Evolutionary conservation across 495 filamentous ascomycete genomes (phyloP).

Genomic region (Penicillium ucsense): DNA sequence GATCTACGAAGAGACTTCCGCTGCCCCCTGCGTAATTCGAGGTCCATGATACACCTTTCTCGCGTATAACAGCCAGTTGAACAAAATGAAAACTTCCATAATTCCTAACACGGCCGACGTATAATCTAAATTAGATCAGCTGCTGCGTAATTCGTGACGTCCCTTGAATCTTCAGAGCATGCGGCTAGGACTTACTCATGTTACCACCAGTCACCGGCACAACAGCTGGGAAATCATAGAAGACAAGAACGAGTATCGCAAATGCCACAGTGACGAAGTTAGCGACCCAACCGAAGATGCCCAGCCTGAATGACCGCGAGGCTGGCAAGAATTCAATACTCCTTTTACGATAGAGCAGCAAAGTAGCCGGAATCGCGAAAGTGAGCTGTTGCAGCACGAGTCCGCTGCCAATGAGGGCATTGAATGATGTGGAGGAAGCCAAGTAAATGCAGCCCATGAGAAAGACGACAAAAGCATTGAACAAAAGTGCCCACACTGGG

Average conservation of each 20-base stretch:
- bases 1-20: too few relatives aligned
- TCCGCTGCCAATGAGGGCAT: constrained; percentile 11
- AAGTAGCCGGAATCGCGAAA: constrained; percentile 10
- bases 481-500: constrained; percentile 11
- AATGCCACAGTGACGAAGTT: constrained; percentile 9
- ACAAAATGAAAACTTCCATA: constrained; percentile 16
- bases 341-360: constrained; percentile 9
- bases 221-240: constrained; percentile 9
- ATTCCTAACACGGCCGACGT: constrained; percentile 19
- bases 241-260: constrained; percentile 10
- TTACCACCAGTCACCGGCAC: constrained; percentile 7
- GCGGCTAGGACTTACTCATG: constrained; percentile 5
- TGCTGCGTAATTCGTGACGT: background rate
- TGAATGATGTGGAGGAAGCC: constrained; percentile 16
- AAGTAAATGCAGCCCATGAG: constrained; percentile 21
- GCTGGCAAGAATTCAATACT: constrained; percentile 2
- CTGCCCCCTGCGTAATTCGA: too few relatives aligned
- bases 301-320: constrained; percentile 4
- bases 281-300: constrained; percentile 4
- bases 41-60: constrained; percentile 23
- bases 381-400: constrained; percentile 13
- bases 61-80: constrained; percentile 22
- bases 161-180: background rate
- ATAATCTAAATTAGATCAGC: constrained; percentile 14
- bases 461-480: constrained; percentile 14